These are phyloP conservation scores for Rhodotorula taiwanensis DNA, from an alignment of 768 basidiomycete genomes.

Conservation along the genomic window DNA sequence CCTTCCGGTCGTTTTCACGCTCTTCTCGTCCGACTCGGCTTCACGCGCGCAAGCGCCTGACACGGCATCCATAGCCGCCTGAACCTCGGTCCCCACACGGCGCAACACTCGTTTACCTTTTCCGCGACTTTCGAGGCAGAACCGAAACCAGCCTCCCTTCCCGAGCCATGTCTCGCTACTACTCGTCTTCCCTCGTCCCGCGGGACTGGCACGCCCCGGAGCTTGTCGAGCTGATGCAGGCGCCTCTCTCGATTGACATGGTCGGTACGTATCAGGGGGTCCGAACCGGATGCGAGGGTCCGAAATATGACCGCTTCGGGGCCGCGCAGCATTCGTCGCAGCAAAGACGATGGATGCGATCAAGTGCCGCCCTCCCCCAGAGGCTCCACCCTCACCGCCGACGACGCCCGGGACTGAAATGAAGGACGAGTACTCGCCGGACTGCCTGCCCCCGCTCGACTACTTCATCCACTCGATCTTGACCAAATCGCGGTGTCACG, in stretches of 20 bases:
- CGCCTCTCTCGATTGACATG: constrained; percentile 71
- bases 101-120: too few species aligned
- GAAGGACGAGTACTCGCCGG: background rate
- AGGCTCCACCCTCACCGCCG: constrained; percentile 55
- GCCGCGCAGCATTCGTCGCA: constrained; percentile 57
- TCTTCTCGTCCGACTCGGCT: too few species aligned
- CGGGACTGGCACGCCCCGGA: constrained; percentile 65
- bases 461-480: constrained; percentile 75
- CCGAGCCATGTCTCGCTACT: constrained; percentile 27
- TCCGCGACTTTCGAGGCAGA: too few species aligned
- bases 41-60: too few species aligned
- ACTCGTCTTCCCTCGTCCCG: constrained; percentile 72
- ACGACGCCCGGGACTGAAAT: constrained; percentile 47
- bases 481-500: constrained; percentile 69
- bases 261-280: constrained; percentile 48
- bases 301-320: background rate
- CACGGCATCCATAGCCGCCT: too few species aligned
- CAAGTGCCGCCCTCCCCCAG: constrained; percentile 44
- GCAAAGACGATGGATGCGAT: constrained; percentile 68
- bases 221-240: constrained; percentile 68
- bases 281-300: too few species aligned
- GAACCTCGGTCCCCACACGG: too few species aligned
- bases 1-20: too few species aligned
- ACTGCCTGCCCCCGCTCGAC: constrained; percentile 57
- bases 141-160: background rate